phyloP scores from a whole-genome alignment of 331 rosid species.

The Stylosanthes scabra region DNA sequence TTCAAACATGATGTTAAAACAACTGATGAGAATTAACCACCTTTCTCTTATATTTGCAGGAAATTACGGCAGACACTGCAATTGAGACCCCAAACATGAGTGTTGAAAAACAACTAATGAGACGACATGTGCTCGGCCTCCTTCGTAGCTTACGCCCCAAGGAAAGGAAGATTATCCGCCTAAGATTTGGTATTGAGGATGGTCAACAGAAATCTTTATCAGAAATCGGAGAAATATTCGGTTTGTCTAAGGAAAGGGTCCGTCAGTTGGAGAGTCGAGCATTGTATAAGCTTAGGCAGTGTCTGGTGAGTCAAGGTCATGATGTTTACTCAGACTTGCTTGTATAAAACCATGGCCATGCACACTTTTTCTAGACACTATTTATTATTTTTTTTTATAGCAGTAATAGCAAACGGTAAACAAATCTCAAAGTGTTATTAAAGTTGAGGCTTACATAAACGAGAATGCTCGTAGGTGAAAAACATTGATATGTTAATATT shows the following conservation, averaged over 20 bases:
- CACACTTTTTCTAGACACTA: neutral
- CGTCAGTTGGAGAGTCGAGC: slow-evolving; percentile 81
- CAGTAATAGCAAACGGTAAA: slow-evolving; percentile 16
- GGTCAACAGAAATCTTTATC: slow-evolving; percentile 63
- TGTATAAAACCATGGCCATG: slow-evolving; percentile 37
- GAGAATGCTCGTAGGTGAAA: no score
- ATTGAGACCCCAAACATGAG: slow-evolving; percentile 62
- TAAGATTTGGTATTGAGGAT: slow-evolving; percentile 77
- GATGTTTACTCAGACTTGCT: slow-evolving; percentile 69
- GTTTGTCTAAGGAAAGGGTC: slow-evolving; percentile 79
- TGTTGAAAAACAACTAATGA: slow-evolving; percentile 76
- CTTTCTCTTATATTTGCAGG: slow-evolving; percentile 52
- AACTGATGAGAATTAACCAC: no score
- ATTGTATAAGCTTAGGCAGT: slow-evolving; percentile 67
- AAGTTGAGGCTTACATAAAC: slow-evolving; percentile 21
- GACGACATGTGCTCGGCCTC: slow-evolving; percentile 69
- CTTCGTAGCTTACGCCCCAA: slow-evolving; percentile 57
- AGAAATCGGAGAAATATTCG: slow-evolving; percentile 70
- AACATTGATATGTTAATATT: slow-evolving; percentile 4
- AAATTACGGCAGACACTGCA: slow-evolving; percentile 69
- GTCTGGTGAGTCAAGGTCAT: slow-evolving; percentile 65
- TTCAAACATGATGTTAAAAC: no score
- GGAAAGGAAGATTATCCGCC: slow-evolving; percentile 71
- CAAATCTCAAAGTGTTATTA: slow-evolving; percentile 3
- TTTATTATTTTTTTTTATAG: neutral